Evolutionary conservation across 257 asterid genomes (phyloP).

Genomic region (Przewalskia tangutica): DNA sequence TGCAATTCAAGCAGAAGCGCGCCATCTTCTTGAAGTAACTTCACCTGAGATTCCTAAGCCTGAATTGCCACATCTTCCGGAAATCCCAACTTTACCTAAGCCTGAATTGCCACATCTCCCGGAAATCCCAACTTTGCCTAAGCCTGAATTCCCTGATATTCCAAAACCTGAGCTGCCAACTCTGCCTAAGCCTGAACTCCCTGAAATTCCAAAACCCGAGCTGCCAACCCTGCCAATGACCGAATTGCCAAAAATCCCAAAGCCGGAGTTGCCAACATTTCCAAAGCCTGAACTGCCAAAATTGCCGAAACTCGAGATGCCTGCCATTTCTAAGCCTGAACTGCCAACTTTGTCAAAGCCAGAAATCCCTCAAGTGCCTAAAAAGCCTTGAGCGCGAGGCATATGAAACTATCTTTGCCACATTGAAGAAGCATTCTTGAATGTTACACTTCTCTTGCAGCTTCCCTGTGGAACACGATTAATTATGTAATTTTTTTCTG

Average conservation of each 20-base stretch:
- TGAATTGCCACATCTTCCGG: background rate
- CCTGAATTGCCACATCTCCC: background rate
- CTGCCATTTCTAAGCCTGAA: background rate
- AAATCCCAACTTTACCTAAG: conserved; percentile 4
- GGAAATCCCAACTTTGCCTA: background rate
- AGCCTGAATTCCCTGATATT: conserved; percentile 1
- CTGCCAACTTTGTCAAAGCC: background rate
- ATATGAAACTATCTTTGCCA: conserved; percentile 7
- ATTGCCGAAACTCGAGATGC: background rate
- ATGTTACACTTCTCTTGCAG: background rate
- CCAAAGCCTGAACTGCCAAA: background rate
- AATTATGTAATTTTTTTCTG: background rate
- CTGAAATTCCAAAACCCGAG: conserved; percentile 2
- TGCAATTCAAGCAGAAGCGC: background rate
- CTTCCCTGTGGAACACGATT: background rate
- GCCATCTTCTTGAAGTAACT: background rate
- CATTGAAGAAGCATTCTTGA: background rate
- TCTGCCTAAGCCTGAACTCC: background rate
- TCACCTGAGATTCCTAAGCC: background rate
- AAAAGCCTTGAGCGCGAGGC: conserved; percentile 6
- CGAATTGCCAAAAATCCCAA: background rate
- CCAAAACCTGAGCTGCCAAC: conserved; percentile 1
- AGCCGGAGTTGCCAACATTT: background rate
- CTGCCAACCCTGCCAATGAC: conserved; percentile 11
- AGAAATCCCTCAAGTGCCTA: background rate